Percentiles rank a stretch among this genome's conserved stretches.
Evolutionary conservation across 139 green algal genomes (phyloP).

Genomic region (Volvox reticuliferus): DNA sequence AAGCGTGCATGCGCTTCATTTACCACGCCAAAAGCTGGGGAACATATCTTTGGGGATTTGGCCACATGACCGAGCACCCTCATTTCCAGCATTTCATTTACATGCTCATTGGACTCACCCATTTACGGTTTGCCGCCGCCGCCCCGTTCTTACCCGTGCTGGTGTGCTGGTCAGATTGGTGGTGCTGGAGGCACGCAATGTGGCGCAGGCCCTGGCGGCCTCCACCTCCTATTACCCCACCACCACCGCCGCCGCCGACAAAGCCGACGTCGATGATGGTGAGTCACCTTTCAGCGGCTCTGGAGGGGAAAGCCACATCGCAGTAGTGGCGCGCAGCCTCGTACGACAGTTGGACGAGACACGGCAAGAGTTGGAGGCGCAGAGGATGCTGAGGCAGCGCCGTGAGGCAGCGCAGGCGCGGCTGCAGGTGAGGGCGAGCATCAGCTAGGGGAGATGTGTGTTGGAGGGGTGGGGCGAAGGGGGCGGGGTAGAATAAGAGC

Average conservation of each 20-base stretch:
- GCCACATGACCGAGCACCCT: too few relatives aligned
- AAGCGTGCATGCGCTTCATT: too few relatives aligned
- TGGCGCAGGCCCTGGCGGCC: slow-evolving; percentile 27
- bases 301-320: slow-evolving; percentile 5
- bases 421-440: slow-evolving; percentile 4
- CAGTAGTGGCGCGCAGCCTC: slow-evolving; percentile 26
- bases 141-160: too few relatives aligned
- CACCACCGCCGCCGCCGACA: neutral
- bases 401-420: neutral
- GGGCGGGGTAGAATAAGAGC: too few relatives aligned
- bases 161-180: slow-evolving; percentile 13
- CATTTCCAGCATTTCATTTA: too few relatives aligned
- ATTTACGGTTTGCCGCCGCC: too few relatives aligned
- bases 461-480: too few relatives aligned
- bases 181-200: slow-evolving; percentile 43
- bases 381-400: neutral
- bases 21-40: too few relatives aligned
- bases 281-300: neutral
- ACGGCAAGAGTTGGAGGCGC: slow-evolving; percentile 3
- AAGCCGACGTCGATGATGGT: neutral
- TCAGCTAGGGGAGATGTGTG: neutral
- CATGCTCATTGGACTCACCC: too few relatives aligned
- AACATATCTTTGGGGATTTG: too few relatives aligned
- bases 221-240: neutral
- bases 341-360: slow-evolving; percentile 48